Percentiles rank a stretch among this genome's conserved stretches.
phyloP scores from a whole-genome alignment of 345 rosid species.

The Carallia brachiata region DNA sequence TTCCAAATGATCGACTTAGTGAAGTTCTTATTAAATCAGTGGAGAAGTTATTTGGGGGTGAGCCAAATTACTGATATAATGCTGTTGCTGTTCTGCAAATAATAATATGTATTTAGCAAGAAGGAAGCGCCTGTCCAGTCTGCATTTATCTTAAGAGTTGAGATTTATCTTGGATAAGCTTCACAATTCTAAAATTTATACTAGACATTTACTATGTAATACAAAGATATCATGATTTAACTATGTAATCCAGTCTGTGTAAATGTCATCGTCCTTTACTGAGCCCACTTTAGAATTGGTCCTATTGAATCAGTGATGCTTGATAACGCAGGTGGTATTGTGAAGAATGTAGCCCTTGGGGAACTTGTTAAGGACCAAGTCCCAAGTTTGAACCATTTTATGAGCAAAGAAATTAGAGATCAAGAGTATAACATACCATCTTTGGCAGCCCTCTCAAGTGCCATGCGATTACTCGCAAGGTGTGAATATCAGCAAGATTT shows the following conservation, averaged over 20 bases:
- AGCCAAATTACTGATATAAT: constrained; percentile 8
- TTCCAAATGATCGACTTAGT: constrained; percentile 49
- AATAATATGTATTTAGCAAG: no score
- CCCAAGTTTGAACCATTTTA: constrained; percentile 67
- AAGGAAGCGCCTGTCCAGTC: no score
- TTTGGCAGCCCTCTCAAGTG: constrained; percentile 77
- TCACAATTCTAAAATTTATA: no score
- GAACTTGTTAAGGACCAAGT: constrained; percentile 56
- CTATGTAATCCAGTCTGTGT: no score
- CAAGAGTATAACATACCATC: constrained; percentile 50
- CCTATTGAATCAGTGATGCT: neutral
- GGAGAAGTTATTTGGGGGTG: constrained; percentile 66
- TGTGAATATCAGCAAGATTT: constrained; percentile 13
- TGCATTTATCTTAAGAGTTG: no score
- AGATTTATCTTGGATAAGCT: no score
- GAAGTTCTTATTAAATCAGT: constrained; percentile 50
- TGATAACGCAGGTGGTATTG: constrained; percentile 40
- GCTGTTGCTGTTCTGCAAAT: neutral
- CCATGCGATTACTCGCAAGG: constrained; percentile 70
- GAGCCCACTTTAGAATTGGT: no score
- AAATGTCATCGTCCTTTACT: no score
- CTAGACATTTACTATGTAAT: no score
- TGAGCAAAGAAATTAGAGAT: constrained; percentile 32
- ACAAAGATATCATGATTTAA: no score
- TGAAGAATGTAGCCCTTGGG: constrained; percentile 57